Base-by-base conservation (phyloP, 495 filamentous ascomycete species). In the Elaphomyces granulatus region DNA sequence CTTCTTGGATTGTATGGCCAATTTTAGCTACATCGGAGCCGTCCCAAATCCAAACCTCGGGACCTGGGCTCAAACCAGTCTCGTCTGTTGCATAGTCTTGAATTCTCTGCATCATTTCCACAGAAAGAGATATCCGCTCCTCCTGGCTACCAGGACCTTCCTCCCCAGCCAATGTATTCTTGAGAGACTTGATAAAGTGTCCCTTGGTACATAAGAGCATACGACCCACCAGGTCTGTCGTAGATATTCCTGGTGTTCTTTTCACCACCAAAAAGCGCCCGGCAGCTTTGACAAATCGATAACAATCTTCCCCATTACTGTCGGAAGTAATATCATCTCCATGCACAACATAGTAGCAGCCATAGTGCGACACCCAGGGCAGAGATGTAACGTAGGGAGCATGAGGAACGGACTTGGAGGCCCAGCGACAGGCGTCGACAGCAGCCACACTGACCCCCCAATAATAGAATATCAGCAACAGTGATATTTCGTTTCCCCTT, bases 341-440 rank as follows among this genome's bases (percentile, higher is more conserved):
- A 56, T 96, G 82, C 3, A 94, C 87, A 8, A 94, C 83, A 55
- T 85, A 95, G 47, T 75, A 69, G 64, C 90, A 96, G 26, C 88
- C 87, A 47, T 87, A 94, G 53, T 88, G 83, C 36, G 80, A 82
- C 44, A 99, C 92, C 84, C 87, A 96, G 14, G 80, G 75, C 21
- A 96, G 70, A 37, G 77, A 78, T 20, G 90, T 99, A 32, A 99
- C 92, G 61, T 99, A 99, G 9, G 90, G 90, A 16, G 90, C 87
- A 56, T 81, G 61, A 3, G 87, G 76, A 16, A 99, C 72, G 19
- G 81, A 80, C 28, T 70, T 67, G 39, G 88, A 87, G 15, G 83
- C 77, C 87, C 92, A 99, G 20, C 92, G 81, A 61, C 88, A 95
- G 43, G 90, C 90, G 48, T 94, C 81, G 12, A 87, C 84, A 20